Percentiles rank a stretch among this genome's conserved stretches.
Evolutionary conservation across 176 grass and related monocot genomes (phyloP).

Genomic region (Cocos nucifera): DNA sequence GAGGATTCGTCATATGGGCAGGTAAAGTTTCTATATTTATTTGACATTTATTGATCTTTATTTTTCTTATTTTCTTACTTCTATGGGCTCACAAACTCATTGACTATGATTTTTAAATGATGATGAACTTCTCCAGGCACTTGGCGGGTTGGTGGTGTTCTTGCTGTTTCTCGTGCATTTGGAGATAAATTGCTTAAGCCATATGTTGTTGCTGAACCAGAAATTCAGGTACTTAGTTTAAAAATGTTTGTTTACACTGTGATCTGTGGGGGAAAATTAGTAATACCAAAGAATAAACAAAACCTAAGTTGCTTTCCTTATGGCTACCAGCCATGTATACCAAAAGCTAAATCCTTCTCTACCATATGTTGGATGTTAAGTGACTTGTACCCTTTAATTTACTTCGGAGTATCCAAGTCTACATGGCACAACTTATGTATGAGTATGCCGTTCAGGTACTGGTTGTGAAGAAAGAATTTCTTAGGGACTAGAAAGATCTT

Average conservation of each 20-base stretch:
- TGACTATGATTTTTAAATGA: neutral
- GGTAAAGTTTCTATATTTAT: conserved; percentile 11
- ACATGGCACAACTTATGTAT: too few species aligned
- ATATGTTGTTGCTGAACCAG: conserved; percentile 39
- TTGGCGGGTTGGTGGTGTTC: conserved; percentile 41
- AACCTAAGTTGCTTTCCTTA: too few species aligned
- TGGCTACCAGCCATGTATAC: too few species aligned
- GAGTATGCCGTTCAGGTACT: too few species aligned
- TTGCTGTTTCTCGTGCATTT: conserved; percentile 42
- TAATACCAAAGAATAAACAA: too few species aligned
- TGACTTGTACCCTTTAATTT: too few species aligned
- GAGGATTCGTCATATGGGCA: conserved; percentile 39
- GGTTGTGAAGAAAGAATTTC: too few species aligned
- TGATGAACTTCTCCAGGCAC: conserved; percentile 17
- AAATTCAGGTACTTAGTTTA: conserved; percentile 31
- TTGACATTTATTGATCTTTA: neutral
- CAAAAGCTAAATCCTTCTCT: too few species aligned
- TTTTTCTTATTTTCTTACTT: conserved; percentile 1
- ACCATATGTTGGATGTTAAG: too few species aligned
- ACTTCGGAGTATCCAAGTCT: too few species aligned
- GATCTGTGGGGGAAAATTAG: too few species aligned
- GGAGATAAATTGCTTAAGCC: conserved; percentile 35
- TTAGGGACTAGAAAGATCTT: too few species aligned
- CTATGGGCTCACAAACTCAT: neutral
- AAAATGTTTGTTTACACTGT: neutral